Percentiles rank a stretch among this genome's conserved stretches.
These are phyloP conservation scores for Suhomyces atakaporum DNA, from an alignment of 1,139 yeast genomes.

Conservation along the genomic window DNA sequence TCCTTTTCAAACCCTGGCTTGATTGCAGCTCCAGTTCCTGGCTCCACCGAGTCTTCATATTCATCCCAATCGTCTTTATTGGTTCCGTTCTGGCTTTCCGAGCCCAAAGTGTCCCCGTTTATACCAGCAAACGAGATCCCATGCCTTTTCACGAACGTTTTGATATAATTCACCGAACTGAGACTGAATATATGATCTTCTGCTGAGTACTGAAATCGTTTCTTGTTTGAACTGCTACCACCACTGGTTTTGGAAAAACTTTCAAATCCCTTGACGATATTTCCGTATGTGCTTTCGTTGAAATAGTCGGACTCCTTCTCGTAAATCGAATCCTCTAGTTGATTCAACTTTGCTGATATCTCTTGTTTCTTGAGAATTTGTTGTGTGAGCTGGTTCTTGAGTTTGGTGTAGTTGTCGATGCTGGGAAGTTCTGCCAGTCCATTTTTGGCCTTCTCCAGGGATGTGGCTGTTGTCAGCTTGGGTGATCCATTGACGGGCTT, in stretches of 20 bases:
- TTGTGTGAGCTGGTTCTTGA: constrained; percentile 67
- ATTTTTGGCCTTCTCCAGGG: constrained; percentile 2
- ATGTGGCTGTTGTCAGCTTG: too few relatives aligned
- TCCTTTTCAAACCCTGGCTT: constrained; percentile 7
- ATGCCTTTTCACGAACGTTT: constrained; percentile 51
- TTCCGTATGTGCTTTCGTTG: constrained; percentile 68
- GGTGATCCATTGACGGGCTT: constrained; percentile 4
- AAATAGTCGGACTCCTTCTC: constrained; percentile 79
- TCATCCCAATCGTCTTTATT: constrained; percentile 45
- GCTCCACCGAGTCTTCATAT: constrained; percentile 50
- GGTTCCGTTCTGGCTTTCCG: constrained; percentile 6
- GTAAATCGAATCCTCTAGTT: constrained; percentile 78
- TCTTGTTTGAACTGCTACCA: constrained; percentile 43
- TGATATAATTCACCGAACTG: constrained; percentile 72
- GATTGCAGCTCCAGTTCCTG: constrained; percentile 13
- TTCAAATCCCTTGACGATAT: constrained; percentile 88
- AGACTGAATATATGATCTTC: constrained; percentile 85
- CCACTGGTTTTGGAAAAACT: constrained; percentile 61
- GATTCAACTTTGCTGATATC: constrained; percentile 61
- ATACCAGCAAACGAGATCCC: constrained; percentile 17
- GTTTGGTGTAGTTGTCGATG: constrained; percentile 51
- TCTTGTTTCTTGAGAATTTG: constrained; percentile 65
- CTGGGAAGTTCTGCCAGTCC: constrained; percentile 14
- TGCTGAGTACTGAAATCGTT: constrained; percentile 63
- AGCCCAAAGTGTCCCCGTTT: constrained; percentile 12